Base-by-base conservation (phyloP, 2,329 filamentous ascomycete genomes). In the Penicillium concentricum region DNA sequence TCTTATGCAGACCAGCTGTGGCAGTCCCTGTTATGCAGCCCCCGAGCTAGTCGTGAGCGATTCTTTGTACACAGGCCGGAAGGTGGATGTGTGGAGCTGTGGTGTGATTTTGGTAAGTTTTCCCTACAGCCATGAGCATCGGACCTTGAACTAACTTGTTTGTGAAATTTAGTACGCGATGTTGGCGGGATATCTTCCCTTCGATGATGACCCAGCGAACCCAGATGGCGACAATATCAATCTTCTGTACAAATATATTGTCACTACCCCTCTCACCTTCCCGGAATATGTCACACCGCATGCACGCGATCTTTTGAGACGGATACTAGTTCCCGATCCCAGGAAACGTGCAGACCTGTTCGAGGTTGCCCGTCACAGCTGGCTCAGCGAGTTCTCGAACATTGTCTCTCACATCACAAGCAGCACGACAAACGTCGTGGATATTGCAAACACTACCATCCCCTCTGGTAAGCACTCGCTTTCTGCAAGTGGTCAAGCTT, bases 211-310 rank as follows among this genome's bases (percentile, higher is more conserved):
- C 69, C 94, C 94, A 61, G 94, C 92, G 44, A 99, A 99, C 71
- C 94, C 94, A 2, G 94, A 99, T 76, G 94, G 94, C 64, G 94
- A 99, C 74, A 99, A 99, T 73, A 99, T 99, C 79, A 99, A 99
- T 73, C 83, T 99, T 12, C 82, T 99, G 28, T 99, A 99, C 83
- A 97, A 97, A 79, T 99, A 99, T 77, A 99, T 99, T 67, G 93
- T 97, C 58, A 95, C 91, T 54, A 99, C 94, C 1, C 92, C 93
- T 35, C 84, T 99, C 41, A 97, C 93, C 4, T 99, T 99, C 74
- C 94, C 94, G 60, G 94, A 99, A 86, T 97, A 97, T 72, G 94
- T 99, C 65, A 96, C 94, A 8, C 94, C 94, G 8, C 94, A 99
- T 74, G 93, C 94, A 22, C 85, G 94, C 68, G 94, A 99, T 74